Evolutionary conservation across 345 rosid species (phyloP), one percentile per base, ranked within the genome.

Genomic region (Psidium guajava): DNA sequence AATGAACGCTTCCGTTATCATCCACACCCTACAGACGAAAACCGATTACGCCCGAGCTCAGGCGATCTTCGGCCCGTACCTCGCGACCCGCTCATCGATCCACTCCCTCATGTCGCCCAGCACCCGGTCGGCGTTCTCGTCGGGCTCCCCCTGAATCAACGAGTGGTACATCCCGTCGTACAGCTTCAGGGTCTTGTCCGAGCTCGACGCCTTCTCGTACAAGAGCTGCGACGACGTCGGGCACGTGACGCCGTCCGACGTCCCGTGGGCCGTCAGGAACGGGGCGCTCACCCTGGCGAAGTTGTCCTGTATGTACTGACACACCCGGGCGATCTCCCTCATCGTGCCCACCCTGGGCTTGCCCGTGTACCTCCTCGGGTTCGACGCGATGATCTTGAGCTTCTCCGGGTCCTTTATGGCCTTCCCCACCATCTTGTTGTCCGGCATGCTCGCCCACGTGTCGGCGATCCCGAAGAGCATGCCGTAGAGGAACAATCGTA

Each of bases 151-250:
- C 85, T 97, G 98, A 32, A 97, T 88, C 90, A 97, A 86, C 0
- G 98, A 97, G 89, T 95, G 99, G 84, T 93, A 95, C 98, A 97
- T 95, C n/a, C 96, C 99, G 32, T 94, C 98, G 50, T 97, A 97
- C 3, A 95, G 12, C 89, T 95, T 97, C 90, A 97, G 75, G 85
- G 92, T 93, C 92, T 95, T 97, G 88, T 97, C 98, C 49, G 51
- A 83, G 5, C 98, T 95, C 0, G 94, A 88, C 6, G 95, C 98
- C 83, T 92, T 95, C 88, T 97, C 98, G 22, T 92, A 95, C 90
- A 97, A 51, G 88, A 97, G 83, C 89, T 91, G 88, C 0, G 99
- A 95, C 1, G 96, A 95, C 10, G 94, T 74, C 0, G 96, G 96
- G 87, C 95, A 94, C 8, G 99, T 90, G 25, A 97, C 93, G 11